Conservation (phyloP, 371 early-diverging fungal genomes). For the Lichtheimia ramosa region DNA sequence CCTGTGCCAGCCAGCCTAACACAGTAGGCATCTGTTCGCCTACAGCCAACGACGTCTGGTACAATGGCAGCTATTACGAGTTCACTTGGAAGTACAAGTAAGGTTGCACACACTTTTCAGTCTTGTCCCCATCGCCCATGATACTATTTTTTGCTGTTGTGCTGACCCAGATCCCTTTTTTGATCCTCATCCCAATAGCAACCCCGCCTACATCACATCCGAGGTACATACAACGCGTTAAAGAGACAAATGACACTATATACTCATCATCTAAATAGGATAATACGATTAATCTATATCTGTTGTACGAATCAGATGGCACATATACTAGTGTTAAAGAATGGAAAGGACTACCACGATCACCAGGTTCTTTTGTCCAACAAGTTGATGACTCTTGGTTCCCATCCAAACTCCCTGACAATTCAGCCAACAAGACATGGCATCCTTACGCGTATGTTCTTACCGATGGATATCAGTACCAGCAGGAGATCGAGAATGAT, state of each 20-base stretch:
- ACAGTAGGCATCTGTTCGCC: constrained; percentile 39
- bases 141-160: too few species aligned
- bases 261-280: constrained; percentile 1
- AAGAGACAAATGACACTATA: too few species aligned
- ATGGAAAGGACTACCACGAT: constrained; percentile 22
- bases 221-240: constrained; percentile 16
- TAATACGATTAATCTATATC: constrained; percentile 26
- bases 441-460: constrained; percentile 30
- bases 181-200: constrained; percentile 15
- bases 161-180: background rate
- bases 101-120: constrained; percentile 6
- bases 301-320: constrained; percentile 18
- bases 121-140: too few species aligned
- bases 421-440: constrained; percentile 27
- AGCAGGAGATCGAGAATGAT: constrained; percentile 22
- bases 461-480: constrained; percentile 22
- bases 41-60: constrained; percentile 25
- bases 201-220: constrained; percentile 21
- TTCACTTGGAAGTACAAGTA: constrained; percentile 52
- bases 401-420: constrained; percentile 20
- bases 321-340: constrained; percentile 20
- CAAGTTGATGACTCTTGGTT: constrained; percentile 38
- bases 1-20: constrained; percentile 32
- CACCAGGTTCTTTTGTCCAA: constrained; percentile 27
- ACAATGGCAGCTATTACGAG: constrained; percentile 37